Conservation (phyloP, 75 land plant genomes). For the Pseudotsuga menziesii region DNA sequence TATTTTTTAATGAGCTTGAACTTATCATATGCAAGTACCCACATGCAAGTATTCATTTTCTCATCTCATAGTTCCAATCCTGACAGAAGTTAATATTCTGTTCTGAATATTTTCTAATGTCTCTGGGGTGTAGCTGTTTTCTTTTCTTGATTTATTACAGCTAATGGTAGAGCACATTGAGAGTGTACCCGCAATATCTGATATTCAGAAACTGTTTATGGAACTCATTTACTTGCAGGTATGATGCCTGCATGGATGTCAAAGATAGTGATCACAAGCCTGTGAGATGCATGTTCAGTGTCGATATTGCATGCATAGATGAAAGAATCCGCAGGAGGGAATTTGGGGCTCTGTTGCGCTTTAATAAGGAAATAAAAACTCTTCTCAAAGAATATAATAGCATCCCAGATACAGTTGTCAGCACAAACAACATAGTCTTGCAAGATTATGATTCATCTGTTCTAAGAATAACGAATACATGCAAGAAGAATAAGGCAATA, state of each 20-base stretch:
- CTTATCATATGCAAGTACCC: background rate
- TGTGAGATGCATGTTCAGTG: conserved; percentile 72
- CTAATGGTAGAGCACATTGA: background rate
- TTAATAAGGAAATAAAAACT: conserved; percentile 40
- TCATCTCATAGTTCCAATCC: background rate
- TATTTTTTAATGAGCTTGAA: background rate
- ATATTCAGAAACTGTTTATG: background rate
- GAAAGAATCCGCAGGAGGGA: conserved; percentile 68
- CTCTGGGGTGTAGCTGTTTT: background rate
- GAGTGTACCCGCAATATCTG: background rate
- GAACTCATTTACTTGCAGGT: conserved; percentile 40
- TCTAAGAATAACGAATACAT: conserved; percentile 59
- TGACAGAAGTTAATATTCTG: background rate
- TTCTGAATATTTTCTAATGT: background rate
- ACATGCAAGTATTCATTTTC: background rate
- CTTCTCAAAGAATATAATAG: conserved; percentile 31
- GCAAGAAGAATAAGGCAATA: conserved; percentile 27
- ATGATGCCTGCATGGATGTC: conserved; percentile 94
- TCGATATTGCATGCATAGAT: conserved; percentile 67
- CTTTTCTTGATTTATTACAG: background rate
- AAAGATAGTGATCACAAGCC: conserved; percentile 98
- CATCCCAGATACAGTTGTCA: conserved; percentile 68
- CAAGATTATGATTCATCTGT: conserved; percentile 55
- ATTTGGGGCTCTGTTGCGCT: conserved; percentile 55
- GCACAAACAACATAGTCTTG: conserved; percentile 62